Evolutionary conservation across 2,329 filamentous ascomycete genomes (phyloP).

Genomic region (Lecanicillium sp.): DNA sequence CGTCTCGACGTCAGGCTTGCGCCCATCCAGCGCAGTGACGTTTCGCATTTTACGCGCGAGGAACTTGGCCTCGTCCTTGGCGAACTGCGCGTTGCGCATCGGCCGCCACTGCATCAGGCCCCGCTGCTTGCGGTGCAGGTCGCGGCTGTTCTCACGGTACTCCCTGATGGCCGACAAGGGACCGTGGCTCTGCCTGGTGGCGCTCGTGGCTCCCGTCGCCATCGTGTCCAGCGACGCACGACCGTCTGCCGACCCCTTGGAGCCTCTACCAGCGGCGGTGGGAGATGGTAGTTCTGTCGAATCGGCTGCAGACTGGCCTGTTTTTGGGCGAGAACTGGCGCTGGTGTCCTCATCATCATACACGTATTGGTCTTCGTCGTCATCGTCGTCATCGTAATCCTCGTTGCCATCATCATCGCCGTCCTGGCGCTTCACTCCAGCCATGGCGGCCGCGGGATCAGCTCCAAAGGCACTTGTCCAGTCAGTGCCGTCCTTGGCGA

Average conservation of each 20-base stretch:
- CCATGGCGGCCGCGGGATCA: slow-evolving; percentile 54
- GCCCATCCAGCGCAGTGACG: slow-evolving; percentile 69
- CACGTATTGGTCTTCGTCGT: slow-evolving; percentile 30
- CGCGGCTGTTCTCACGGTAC: slow-evolving; percentile 61
- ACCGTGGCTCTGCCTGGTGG: slow-evolving; percentile 25
- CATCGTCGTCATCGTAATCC: slow-evolving; percentile 31
- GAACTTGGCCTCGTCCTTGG: slow-evolving; percentile 79
- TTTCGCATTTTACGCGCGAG: slow-evolving; percentile 70
- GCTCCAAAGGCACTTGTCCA: slow-evolving; percentile 83
- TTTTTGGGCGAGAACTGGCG: slow-evolving; percentile 54
- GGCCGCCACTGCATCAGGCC: slow-evolving; percentile 96
- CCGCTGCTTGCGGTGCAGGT: slow-evolving; percentile 77
- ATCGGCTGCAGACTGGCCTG: slow-evolving; percentile 35
- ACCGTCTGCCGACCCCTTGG: slow-evolving; percentile 20
- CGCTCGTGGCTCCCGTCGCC: slow-evolving; percentile 25
- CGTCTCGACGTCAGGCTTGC: slow-evolving; percentile 85
- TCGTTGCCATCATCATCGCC: slow-evolving; percentile 34
- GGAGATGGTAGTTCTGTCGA: not conserved
- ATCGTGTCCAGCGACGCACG: slow-evolving; percentile 36
- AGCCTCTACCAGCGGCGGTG: slow-evolving; percentile 23
- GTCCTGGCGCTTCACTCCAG: slow-evolving; percentile 24
- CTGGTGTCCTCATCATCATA: slow-evolving; percentile 28
- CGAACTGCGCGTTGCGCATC: slow-evolving; percentile 78
- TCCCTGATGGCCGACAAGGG: slow-evolving; percentile 55
- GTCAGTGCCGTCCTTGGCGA: slow-evolving; percentile 72